These are phyloP conservation scores for Blastomyces gilchristii DNA, from an alignment of 2,329 filamentous ascomycete genomes.

Conservation along the genomic window DNA sequence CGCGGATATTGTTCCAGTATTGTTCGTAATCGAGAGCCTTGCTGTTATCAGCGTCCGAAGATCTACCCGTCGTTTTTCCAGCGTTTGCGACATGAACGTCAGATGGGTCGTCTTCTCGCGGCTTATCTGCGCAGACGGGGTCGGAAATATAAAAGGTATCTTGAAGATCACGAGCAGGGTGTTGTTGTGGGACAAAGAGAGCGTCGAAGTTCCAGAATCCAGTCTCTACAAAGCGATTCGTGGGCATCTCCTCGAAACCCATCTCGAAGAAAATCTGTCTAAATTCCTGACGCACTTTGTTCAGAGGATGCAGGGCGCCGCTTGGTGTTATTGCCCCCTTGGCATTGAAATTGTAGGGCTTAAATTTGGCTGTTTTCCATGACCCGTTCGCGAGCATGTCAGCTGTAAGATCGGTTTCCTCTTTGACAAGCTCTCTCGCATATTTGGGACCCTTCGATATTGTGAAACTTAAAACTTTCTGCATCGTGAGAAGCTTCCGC, in stretches of 20 bases:
- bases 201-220: conserved; percentile 99
- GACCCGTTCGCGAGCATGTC: conserved; percentile 80
- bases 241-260: conserved; percentile 98
- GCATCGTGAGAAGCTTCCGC: conserved; percentile 73
- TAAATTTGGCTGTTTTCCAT: conserved; percentile 90
- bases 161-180: conserved; percentile 92
- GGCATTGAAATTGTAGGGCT: conserved; percentile 69
- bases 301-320: conserved; percentile 52
- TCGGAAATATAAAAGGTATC: conserved; percentile 98
- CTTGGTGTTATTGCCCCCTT: conserved; percentile 44
- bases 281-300: conserved; percentile 94
- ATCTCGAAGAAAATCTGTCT: conserved; percentile 98
- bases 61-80: conserved; percentile 32
- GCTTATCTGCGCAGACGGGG: conserved; percentile 61
- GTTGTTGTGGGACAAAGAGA: conserved; percentile 93
- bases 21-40: conserved; percentile 58
- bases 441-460: conserved; percentile 81
- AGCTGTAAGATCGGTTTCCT: conserved; percentile 88
- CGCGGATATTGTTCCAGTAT: conserved; percentile 80
- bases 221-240: conserved; percentile 84
- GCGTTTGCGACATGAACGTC: conserved; percentile 28
- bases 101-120: conserved; percentile 45
- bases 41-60: conserved; percentile 38
- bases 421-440: conserved; percentile 75
- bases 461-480: conserved; percentile 78